Evolutionary conservation across 75 land plant genomes (phyloP), one percentile per base, ranked within the genome.

Genomic region (Selaginella tamariscina): DNA sequence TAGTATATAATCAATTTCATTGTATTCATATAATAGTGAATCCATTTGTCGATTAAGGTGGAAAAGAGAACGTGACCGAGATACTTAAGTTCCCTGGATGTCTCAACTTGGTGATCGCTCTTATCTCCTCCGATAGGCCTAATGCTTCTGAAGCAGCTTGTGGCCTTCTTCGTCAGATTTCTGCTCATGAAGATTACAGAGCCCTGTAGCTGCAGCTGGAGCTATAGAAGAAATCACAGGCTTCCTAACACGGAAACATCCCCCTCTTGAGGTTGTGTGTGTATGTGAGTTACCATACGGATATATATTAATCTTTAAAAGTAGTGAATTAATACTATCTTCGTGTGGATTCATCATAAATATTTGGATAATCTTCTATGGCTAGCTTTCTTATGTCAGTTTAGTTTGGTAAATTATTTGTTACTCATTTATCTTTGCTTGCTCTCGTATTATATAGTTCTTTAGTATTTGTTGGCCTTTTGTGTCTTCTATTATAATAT

Each of bases 131-230:
- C 27, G 81, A 80, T 0, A 77, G 82, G 29, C 30, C 55, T 62
- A 69, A 65, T 32, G 66, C 89, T 21, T 73, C 84, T 68, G 91
- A 86, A 81, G 90, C 86, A 60, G 96, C 96, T 32, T 85, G 84
- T 29, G 96, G 90, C 33, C 84, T 86, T 73, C 65, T 91, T 9
- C 75, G 85, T 27, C 77, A 70, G 27, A 69, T 91, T 56, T 81
- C 88, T 22, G 67, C 80, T 24, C 33, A 78, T 24, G 79, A 80
- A 33, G 8, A 31, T 5, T 87, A 91, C 71, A 76, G 87, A 56
- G 67, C 65, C 29, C 27, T 32, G 82, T 91, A 20, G 81, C 82
- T 55, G 77, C 78, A 64, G 80, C 83, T 73, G 96, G 96, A 21
- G 90, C 90, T 63, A 72, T 87, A 29, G 88, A 91, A 79, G 96